Percentiles rank a stretch among this genome's conserved stretches.
Conservation (phyloP, 2,329 filamentous ascomycete species). For the Pseudocercospora ulei region DNA sequence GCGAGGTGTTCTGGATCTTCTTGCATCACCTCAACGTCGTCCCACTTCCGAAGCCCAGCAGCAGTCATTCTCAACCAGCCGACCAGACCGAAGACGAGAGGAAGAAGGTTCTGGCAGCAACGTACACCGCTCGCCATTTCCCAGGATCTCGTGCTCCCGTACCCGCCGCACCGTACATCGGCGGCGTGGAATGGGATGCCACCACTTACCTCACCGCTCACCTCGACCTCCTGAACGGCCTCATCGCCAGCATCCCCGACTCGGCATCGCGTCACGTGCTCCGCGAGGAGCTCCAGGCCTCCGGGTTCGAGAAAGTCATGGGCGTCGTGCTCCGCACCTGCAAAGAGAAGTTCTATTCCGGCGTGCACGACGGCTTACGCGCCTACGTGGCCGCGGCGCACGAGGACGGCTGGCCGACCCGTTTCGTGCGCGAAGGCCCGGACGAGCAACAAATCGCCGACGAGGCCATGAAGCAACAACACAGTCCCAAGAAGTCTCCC, state of each 20-base stretch:
- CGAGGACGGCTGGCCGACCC: slow-evolving; percentile 80
- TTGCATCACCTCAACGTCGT: slow-evolving; percentile 87
- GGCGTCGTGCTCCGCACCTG: slow-evolving; percentile 75
- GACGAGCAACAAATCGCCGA: slow-evolving; percentile 37
- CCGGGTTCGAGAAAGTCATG: slow-evolving; percentile 85
- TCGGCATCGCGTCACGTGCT: slow-evolving; percentile 62
- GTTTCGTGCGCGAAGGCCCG: slow-evolving; percentile 67
- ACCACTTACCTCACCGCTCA: slow-evolving; percentile 93
- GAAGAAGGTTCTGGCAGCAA: slow-evolving; percentile 26
- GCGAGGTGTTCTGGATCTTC: slow-evolving; percentile 99
- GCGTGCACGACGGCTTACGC: slow-evolving; percentile 76
- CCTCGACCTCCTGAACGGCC: slow-evolving; percentile 82
- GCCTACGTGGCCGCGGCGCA: slow-evolving; percentile 82
- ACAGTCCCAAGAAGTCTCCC: slow-evolving; percentile 36
- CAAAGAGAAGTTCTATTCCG: slow-evolving; percentile 95
- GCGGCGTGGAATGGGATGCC: slow-evolving; percentile 96
- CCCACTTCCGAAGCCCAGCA: slow-evolving; percentile 45
- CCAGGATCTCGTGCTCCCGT: slow-evolving; percentile 80
- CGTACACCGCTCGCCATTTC: slow-evolving; percentile 59
- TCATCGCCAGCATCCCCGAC: slow-evolving; percentile 70
- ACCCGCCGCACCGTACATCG: slow-evolving; percentile 88
- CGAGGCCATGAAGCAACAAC: slow-evolving; percentile 37
- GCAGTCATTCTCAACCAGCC: slow-evolving; percentile 23
- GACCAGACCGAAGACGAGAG: slow-evolving; percentile 21
- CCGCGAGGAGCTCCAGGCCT: slow-evolving; percentile 66